A percentile compares a stretch with the other conserved stretches of the same genome.
phyloP scores from a whole-genome alignment of 345 rosid genomes.

The Populus alba region DNA sequence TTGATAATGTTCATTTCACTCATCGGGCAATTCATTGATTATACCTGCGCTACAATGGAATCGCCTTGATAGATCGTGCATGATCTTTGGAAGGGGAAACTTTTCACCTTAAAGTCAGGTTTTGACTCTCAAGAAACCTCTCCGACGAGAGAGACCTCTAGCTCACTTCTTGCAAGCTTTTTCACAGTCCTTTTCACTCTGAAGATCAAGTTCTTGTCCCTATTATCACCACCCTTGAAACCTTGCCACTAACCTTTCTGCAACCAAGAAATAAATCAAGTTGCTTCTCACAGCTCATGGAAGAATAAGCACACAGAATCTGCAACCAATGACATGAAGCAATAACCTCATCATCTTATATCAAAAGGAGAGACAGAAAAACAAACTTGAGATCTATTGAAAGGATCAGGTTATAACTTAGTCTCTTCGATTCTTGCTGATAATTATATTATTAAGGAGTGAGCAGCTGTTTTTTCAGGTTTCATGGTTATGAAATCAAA shows the following conservation, averaged over 20 bases:
- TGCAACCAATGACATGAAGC: background rate
- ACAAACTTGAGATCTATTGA: background rate
- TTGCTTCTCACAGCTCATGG: background rate
- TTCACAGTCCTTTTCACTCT: constrained; percentile 50
- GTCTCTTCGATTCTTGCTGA: too few relatives aligned
- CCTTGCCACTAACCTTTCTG: constrained; percentile 70
- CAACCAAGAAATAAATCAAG: constrained; percentile 12
- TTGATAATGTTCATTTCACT: background rate
- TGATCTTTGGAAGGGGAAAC: constrained; percentile 71
- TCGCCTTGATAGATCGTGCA: constrained; percentile 65
- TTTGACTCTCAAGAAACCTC: constrained; percentile 29
- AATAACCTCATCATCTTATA: background rate
- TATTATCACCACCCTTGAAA: constrained; percentile 45
- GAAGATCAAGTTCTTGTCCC: constrained; percentile 46
- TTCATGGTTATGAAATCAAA: too few relatives aligned
- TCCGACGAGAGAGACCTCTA: constrained; percentile 48
- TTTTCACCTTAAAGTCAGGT: constrained; percentile 51
- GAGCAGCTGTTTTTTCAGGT: too few relatives aligned
- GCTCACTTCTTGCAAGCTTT: constrained; percentile 51
- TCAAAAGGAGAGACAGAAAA: background rate
- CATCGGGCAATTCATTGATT: background rate
- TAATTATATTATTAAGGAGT: too few relatives aligned
- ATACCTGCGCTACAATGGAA: constrained; percentile 77
- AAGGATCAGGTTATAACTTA: background rate
- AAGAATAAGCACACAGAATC: background rate